Base-by-base conservation (phyloP, 2,329 filamentous ascomycete species). In the Pseudogymnoascus pannorum region DNA sequence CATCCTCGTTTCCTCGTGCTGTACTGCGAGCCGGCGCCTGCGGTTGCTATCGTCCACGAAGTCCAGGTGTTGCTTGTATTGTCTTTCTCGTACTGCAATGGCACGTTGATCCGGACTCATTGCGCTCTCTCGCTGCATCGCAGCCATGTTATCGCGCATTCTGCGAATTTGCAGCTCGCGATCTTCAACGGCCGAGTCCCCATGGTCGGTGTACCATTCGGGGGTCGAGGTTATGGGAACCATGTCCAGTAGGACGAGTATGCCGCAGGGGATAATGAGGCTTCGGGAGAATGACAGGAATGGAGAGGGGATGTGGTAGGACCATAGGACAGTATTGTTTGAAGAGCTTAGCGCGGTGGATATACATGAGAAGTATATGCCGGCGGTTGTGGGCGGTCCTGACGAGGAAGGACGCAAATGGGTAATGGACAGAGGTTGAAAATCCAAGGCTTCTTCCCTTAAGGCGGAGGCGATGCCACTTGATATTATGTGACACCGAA, bases 311-410 rank as follows among this genome's bases (percentile, higher is more conserved):
- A 85, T 83, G 61, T 78, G 77, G 72, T 84, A 85, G 68, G 80
- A 82, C 83, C 83, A 86, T 2, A 86, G 74, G 8, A 84, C 76
- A 0, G 82, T 84, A 65, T 80, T 77, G 58, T 75, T 79, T 0
- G 78, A 75, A 1, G 80, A 82, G 18, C 80, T 79, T 62, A 81
- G 79, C 0, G 83, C 83, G 1, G 83, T 86, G 0, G 77, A 77
- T 1, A 78, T 78, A 62, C 77, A 79, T 26, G 82, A 80, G 64
- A 86, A 86, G 83, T 83, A 86, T 8, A 77, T 71, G 7, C 81
- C 81, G 29, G 74, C 72, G 0, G 71, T 73, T 18, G 48, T 31
- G 2, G 16, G 48, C 5, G 12, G 16, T 16, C 48, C 48, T 2
- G 48, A 54, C 8, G 26, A 54, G n/a, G 48, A 54, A 20, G 48